Percentiles rank a stretch among this genome's conserved stretches.
These are phyloP conservation scores for Endotrypanum monterogeii DNA, from an alignment of 208 protist genomes.

Conservation along the genomic window DNA sequence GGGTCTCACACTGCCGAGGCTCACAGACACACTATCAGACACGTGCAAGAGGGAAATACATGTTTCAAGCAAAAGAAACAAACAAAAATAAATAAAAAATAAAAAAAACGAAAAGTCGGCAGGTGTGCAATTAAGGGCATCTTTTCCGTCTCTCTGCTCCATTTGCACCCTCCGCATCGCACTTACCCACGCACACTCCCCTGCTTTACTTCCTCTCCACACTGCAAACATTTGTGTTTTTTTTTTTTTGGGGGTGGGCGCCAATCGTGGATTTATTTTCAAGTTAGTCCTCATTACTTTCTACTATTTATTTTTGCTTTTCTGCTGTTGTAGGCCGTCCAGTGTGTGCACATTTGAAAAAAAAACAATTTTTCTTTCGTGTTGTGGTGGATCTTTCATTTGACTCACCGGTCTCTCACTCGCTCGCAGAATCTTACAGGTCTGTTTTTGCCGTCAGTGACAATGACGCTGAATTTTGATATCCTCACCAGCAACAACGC, in stretches of 20 bases:
- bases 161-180: not conserved
- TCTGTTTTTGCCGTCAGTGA: not conserved
- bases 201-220: not conserved
- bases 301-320: not conserved
- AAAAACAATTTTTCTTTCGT: no score
- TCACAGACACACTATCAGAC: not conserved
- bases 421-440: not conserved
- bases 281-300: not conserved
- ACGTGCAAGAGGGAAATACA: not conserved
- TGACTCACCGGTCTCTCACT: not conserved
- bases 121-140: no score
- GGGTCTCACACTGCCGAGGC: not conserved
- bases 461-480: constrained; percentile 37
- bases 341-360: no score
- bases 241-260: no score
- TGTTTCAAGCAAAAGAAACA: not conserved
- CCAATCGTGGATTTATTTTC: not conserved
- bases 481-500: constrained; percentile 31
- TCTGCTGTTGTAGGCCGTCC: no score
- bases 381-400: not conserved
- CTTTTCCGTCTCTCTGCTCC: no score
- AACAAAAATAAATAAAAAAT: not conserved
- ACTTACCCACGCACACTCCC: not conserved
- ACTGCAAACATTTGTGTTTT: not conserved
- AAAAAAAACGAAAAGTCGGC: no score